Evolutionary conservation across 257 asterid genomes (phyloP), one percentile per base, ranked within the genome.

Genomic region (Thymus mandschuricus): DNA sequence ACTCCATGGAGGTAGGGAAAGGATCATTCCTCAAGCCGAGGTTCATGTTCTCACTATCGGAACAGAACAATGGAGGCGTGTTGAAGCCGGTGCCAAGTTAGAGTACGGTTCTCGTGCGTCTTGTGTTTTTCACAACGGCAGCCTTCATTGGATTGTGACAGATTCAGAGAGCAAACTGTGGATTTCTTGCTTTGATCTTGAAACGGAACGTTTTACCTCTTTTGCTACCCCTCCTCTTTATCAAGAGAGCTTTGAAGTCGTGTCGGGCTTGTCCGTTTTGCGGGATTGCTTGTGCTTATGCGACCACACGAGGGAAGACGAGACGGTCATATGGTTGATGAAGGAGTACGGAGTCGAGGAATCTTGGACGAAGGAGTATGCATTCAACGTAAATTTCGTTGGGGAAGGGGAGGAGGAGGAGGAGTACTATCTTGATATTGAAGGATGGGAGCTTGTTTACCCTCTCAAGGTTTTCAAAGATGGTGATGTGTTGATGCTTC

Each of bases 321-420:
- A 21, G 8, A 64, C 84, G 34, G 77, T 69, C 13, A 66, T 84
- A 1, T 56, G 62, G 62, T 81, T 75, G 61, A 75, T 86, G 89
- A 84, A 76, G 72, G 83, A 84, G 43, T 82, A 80, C 10, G 84
- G 85, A 57, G 78, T 67, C 0, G 66, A 80, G 75, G 69, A 65
- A 38, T 68, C 82, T n/a, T 81, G 91, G 91, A 62, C 80, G 30
- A 64, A 28, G 11, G 69, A 11, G 6, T 65, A 29, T 46, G 58
- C 15, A 5, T 11, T 65, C 28, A 7, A 2, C 8, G 8, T 64
- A 21, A 5, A 11, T 45, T 1, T 2, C 2, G 69, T 29, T 1
- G 41, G 6, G 41, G 41, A 38, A 6, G 21, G 21, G 21, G 21
- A 21, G 21, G 21, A 21, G 21, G 21, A 21, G 21, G 21, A 21